These are phyloP conservation scores for Tricladium varicosporioides DNA, from an alignment of 2,329 filamentous ascomycete genomes.

Conservation along the genomic window DNA sequence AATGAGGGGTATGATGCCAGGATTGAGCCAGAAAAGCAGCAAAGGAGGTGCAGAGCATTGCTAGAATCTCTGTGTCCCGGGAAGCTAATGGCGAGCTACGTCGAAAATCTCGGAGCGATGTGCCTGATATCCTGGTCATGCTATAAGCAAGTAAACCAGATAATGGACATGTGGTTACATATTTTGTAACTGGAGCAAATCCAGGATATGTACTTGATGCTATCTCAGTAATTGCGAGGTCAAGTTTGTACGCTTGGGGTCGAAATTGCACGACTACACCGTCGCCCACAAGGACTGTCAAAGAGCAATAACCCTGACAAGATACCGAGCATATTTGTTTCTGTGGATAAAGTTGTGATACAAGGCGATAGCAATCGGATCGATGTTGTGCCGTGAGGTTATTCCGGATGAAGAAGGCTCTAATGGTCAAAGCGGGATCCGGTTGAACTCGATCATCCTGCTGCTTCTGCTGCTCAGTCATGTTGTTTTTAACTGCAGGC, in stretches of 20 bases:
- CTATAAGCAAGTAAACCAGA: conserved; percentile 38
- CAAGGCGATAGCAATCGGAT: conserved; percentile 35
- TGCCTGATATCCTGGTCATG: conserved; percentile 42
- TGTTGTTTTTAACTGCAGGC: neutral
- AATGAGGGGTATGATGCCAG: conserved; percentile 32
- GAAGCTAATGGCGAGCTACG: neutral
- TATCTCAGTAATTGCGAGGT: conserved; percentile 37
- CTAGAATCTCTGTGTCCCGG: conserved; percentile 18
- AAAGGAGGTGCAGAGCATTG: conserved; percentile 41
- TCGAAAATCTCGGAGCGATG: conserved; percentile 37
- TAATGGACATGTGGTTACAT: conserved; percentile 36
- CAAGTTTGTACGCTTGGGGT: conserved; percentile 41
- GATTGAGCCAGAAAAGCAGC: conserved; percentile 40
- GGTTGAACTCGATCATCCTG: neutral
- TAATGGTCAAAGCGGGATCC: conserved; percentile 9
- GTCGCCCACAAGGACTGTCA: conserved; percentile 43
- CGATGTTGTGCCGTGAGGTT: conserved; percentile 21
- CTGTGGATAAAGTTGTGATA: conserved; percentile 33
- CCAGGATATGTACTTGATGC: conserved; percentile 41
- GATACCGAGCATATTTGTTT: conserved; percentile 34
- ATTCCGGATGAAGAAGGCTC: conserved; percentile 28
- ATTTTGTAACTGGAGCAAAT: conserved; percentile 42
- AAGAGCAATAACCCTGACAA: conserved; percentile 52
- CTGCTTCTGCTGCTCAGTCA: neutral
- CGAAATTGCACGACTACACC: conserved; percentile 49